These are phyloP conservation scores for Chalara sp. DNA, from an alignment of 2,329 filamentous ascomycete genomes.

Conservation along the genomic window DNA sequence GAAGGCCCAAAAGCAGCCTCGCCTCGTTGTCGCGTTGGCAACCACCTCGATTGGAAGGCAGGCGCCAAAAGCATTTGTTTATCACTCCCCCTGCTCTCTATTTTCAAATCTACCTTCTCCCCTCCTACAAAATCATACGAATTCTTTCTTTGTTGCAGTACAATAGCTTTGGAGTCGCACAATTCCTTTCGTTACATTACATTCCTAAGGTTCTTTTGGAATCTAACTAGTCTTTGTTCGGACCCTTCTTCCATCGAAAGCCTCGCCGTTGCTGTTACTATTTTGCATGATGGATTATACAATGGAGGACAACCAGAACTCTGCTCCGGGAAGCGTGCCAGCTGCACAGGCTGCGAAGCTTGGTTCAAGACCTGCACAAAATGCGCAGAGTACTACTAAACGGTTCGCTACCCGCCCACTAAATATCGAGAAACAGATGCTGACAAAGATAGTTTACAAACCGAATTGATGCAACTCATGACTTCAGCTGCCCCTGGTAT, in stretches of 20 bases:
- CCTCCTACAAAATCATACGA: no score
- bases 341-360: slow-evolving; percentile 55
- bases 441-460: slow-evolving; percentile 65
- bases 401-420: slow-evolving; percentile 43
- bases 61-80: background rate
- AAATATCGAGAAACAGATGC: background rate
- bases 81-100: background rate
- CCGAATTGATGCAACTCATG: slow-evolving; percentile 98
- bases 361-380: slow-evolving; percentile 48
- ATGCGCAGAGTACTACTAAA: slow-evolving; percentile 72
- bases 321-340: slow-evolving; percentile 48
- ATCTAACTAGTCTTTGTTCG: background rate
- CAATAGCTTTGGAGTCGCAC: background rate
- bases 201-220: background rate
- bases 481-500: slow-evolving; percentile 87
- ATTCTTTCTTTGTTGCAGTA: background rate
- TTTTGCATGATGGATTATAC: slow-evolving; percentile 33
- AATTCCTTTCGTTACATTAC: background rate
- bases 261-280: slow-evolving; percentile 2
- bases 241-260: no score
- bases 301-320: slow-evolving; percentile 57
- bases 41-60: background rate
- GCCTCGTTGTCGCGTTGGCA: slow-evolving; percentile 3
- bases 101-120: background rate
- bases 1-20: background rate